These are phyloP conservation scores for Novakomyces olei DNA, from an alignment of 805 yeast species.

Conservation along the genomic window DNA sequence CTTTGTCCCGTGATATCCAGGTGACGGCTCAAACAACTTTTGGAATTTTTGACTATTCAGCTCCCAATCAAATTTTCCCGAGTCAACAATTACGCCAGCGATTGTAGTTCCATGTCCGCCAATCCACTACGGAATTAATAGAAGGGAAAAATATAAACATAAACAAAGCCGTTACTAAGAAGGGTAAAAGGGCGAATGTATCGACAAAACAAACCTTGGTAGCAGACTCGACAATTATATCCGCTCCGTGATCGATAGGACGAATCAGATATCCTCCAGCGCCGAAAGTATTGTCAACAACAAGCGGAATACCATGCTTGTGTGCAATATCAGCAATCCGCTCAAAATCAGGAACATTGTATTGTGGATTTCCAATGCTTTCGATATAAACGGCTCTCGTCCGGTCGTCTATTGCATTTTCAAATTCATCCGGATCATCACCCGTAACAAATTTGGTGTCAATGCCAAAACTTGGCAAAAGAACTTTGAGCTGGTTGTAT, in stretches of 20 bases:
- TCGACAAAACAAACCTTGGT: no score
- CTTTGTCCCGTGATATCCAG: slow-evolving; percentile 78
- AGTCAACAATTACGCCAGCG: slow-evolving; percentile 76
- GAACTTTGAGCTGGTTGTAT: slow-evolving; percentile 81
- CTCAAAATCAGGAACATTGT: slow-evolving; percentile 80
- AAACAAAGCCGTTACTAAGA: no score
- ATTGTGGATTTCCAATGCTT: slow-evolving; percentile 81
- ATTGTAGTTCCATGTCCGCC: slow-evolving; percentile 94
- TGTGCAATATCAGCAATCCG: slow-evolving; percentile 56
- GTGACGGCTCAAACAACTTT: slow-evolving; percentile 74
- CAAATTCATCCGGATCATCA: slow-evolving; percentile 51
- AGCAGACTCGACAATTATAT: slow-evolving; percentile 79
- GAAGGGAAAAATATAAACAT: no score
- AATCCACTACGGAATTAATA: no score
- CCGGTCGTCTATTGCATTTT: slow-evolving; percentile 48
- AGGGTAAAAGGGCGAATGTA: no score
- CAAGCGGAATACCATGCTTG: slow-evolving; percentile 67
- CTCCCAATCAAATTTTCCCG: slow-evolving; percentile 83
- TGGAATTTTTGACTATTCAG: slow-evolving; percentile 74
- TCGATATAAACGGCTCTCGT: slow-evolving; percentile 83
- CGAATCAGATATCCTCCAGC: slow-evolving; percentile 79
- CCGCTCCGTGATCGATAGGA: slow-evolving; percentile 80
- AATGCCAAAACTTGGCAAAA: slow-evolving; percentile 73
- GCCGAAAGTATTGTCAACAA: slow-evolving; percentile 90
- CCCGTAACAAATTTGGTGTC: slow-evolving; percentile 70